These are phyloP conservation scores for Echinochloa phyllopogon DNA, from an alignment of 176 grass and related monocot species.

Conservation along the genomic window DNA sequence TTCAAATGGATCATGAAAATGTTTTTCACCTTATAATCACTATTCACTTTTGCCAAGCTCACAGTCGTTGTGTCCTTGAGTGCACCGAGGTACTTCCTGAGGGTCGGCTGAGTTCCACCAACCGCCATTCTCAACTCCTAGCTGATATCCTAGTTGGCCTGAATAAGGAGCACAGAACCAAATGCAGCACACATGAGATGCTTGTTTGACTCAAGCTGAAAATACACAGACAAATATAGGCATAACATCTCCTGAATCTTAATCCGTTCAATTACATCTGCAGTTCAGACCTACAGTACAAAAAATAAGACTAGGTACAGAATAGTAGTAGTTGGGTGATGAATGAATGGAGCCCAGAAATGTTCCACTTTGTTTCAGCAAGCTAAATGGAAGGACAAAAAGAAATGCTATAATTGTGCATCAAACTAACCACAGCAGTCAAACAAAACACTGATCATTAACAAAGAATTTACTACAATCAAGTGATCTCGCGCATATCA, in stretches of 20 bases:
- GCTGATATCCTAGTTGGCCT: conserved; percentile 32
- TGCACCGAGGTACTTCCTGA: conserved; percentile 96
- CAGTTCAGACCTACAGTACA: background rate
- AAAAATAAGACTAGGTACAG: conserved; percentile 20
- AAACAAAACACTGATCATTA: background rate
- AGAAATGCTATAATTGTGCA: background rate
- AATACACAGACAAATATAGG: conserved; percentile 1
- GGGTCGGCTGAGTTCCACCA: conserved; percentile 74
- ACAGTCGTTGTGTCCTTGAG: conserved; percentile 98
- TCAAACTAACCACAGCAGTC: background rate
- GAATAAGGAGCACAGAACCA: conserved; percentile 40
- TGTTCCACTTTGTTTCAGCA: conserved; percentile 14
- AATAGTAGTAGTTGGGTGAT: conserved; percentile 8
- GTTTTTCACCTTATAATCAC: conserved; percentile 89
- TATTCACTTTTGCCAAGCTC: conserved; percentile 98
- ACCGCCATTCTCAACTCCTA: conserved; percentile 65
- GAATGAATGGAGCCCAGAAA: conserved; percentile 1
- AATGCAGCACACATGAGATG: conserved; percentile 24
- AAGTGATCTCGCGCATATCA: background rate
- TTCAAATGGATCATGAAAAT: conserved; percentile 3
- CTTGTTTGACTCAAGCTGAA: background rate
- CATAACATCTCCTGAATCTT: conserved; percentile 7
- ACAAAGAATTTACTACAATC: background rate
- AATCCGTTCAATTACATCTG: background rate
- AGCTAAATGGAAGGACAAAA: background rate